A percentile compares a stretch with the other conserved stretches of the same genome.
Conservation (phyloP, 306 rosid species). For the Ceratonia siliqua region DNA sequence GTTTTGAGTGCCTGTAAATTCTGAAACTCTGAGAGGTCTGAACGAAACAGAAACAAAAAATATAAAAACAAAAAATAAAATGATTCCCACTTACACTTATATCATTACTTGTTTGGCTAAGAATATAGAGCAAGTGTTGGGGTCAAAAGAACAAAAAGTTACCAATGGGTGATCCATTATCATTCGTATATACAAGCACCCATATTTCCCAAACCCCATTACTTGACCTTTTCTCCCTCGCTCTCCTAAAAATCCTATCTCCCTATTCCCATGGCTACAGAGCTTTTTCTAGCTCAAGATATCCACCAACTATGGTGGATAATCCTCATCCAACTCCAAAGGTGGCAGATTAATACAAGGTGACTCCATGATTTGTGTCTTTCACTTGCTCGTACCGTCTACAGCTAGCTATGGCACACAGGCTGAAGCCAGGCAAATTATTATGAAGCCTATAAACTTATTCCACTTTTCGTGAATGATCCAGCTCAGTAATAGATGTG, state of each 20-base stretch:
- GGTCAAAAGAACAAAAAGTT: constrained; percentile 41
- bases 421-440: constrained; percentile 67
- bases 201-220: constrained; percentile 23
- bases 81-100: constrained; percentile 36
- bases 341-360: constrained; percentile 30
- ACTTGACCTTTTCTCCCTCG: constrained; percentile 1
- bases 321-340: constrained; percentile 27
- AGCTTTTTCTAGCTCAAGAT: background rate
- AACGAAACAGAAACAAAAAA: background rate
- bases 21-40: background rate
- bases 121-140: constrained; percentile 18
- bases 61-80: background rate
- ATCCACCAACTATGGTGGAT: constrained; percentile 35
- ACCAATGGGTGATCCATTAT: constrained; percentile 40
- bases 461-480: constrained; percentile 10
- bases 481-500: background rate
- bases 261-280: constrained; percentile 29
- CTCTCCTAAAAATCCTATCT: background rate
- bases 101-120: constrained; percentile 53
- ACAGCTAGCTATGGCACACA: constrained; percentile 48
- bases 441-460: constrained; percentile 29
- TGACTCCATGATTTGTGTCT: constrained; percentile 26
- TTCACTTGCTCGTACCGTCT: background rate
- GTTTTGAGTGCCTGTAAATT: constrained; percentile 8
- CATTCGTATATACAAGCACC: constrained; percentile 15